Evolutionary conservation across 228 moss, liverwort and hornwort species (phyloP).

Genomic region (Sphagnum fallax): DNA sequence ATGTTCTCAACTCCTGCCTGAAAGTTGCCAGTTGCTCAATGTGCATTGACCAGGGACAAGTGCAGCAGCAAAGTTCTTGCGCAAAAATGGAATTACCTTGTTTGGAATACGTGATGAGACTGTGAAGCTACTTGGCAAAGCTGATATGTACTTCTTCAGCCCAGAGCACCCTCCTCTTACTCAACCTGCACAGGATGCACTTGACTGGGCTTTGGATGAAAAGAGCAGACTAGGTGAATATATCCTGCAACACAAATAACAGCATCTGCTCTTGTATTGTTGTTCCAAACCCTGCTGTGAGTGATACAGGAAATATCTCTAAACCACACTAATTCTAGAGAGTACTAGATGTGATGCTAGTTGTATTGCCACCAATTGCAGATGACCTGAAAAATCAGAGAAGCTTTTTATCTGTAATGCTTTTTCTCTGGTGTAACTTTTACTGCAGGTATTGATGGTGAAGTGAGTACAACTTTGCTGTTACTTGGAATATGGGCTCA

Average conservation of each 20-base stretch:
- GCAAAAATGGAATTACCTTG: conserved; percentile 34
- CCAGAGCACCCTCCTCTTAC: conserved; percentile 64
- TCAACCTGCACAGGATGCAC: conserved; percentile 41
- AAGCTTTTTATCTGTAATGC: neutral
- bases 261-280: neutral
- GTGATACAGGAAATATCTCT: neutral
- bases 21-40: too few relatives aligned
- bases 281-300: neutral
- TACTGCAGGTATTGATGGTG: conserved; percentile 28
- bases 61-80: conserved; percentile 40
- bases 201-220: conserved; percentile 63
- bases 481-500: conserved; percentile 57
- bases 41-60: conserved; percentile 39
- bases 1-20: too few relatives aligned
- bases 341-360: neutral
- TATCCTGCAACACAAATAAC: neutral
- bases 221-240: conserved; percentile 26
- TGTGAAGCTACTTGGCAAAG: conserved; percentile 52
- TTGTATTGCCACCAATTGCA: neutral
- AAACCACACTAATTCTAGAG: too few relatives aligned
- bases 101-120: conserved; percentile 52
- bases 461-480: conserved; percentile 46
- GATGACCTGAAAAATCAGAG: neutral
- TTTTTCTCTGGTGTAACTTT: neutral
- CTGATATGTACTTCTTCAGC: conserved; percentile 71